Evolutionary conservation across 2,329 filamentous ascomycete genomes (phyloP), one percentile per base, ranked within the genome.

Genomic region (Fusarium goolgardi): DNA sequence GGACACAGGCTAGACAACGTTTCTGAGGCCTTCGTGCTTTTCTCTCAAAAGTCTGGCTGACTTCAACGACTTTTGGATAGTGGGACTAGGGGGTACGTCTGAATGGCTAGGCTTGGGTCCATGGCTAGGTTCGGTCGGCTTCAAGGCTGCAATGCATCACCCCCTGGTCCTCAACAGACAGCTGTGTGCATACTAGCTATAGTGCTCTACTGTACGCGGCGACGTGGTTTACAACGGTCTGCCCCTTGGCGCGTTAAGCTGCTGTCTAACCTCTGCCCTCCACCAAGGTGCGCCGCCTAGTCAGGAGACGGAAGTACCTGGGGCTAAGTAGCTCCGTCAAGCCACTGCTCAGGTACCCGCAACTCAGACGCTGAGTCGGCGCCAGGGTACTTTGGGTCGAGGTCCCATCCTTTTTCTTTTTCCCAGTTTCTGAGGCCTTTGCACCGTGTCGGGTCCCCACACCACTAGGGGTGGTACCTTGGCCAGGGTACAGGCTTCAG

Each of bases 81-180:
- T 40, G 65, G 65, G 53, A 69, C 65, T 46, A 69, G 65, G 65
- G 65, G 63, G 25, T 34, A 43, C 35, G 23, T 52, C 12, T 68
- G 65, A 68, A 56, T 69, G 65, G 65, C 46, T 39, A 39, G 52
- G 59, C 20, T 51, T 50, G 39, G 64, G 46, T 52, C 63, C 59
- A 58, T 63, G 25, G 40, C 55, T 65, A 49, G 65, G 55, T 43
- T 54, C 47, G 59, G 65, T 65, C 60, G 51, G 61, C 65, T 53
- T 62, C 65, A 69, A 55, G 65, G 65, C 65, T 69, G 61, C 57
- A 58, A 66, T 69, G 66, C 65, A 69, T 65, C 44, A 43, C 61
- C 60, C 65, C 65, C 65, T 69, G 46, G 60, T 55, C 46, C 43
- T 53, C 51, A 50, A 49, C 47, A 47, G 35, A 47, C 6, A 23